Evolutionary conservation across 768 basidiomycete species (phyloP), one percentile per base, ranked within the genome.

Genomic region (Tulasnella sp.): DNA sequence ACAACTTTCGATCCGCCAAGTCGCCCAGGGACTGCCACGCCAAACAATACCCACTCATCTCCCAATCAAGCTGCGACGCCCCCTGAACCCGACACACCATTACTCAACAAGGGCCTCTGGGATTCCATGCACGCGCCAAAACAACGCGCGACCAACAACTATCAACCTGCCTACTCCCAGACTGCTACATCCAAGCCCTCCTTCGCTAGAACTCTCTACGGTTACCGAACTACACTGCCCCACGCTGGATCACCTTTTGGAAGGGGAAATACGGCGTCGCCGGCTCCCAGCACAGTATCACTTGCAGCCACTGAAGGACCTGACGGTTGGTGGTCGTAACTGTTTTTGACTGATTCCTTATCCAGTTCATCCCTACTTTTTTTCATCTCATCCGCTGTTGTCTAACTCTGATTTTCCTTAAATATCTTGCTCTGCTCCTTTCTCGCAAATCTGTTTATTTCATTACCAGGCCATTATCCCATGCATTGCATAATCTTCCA

Each of bases 311-410:
- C 82, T 0, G 69, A 76, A 53, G 76, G 76, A 35, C 70, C 77
- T 1, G 80, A 89, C 41, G 87, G 86, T 31, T 90, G 86, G 87
- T 89, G 78, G 75, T 67, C 69, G 58, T 84, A 69, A 67, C 31
- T 37, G 19, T 5, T 16, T 29, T 4, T 35, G 22, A 5, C n/a
- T 13, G 46, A 34, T 33, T 8, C 33, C 33, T n/a, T 35, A 48
- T 40, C 12, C 37, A 50, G 28, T 50, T 24, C 3, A 10, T 29
- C 22, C 13, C 9, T 41, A 16, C 12, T 41, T 20, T 35, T 48
- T 37, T 29, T 24, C 41, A 43, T 25, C n/a, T n/a, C n/a, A n/a
- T n/a, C n/a, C n/a, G n/a, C n/a, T n/a, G n/a, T n/a, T n/a, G n/a
- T n/a, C n/a, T n/a, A n/a, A n/a, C n/a, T n/a, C n/a, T n/a, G n/a